Evolutionary conservation across 352 stramenopile species (phyloP).

Genomic region (Globisporangium apiculatum): DNA sequence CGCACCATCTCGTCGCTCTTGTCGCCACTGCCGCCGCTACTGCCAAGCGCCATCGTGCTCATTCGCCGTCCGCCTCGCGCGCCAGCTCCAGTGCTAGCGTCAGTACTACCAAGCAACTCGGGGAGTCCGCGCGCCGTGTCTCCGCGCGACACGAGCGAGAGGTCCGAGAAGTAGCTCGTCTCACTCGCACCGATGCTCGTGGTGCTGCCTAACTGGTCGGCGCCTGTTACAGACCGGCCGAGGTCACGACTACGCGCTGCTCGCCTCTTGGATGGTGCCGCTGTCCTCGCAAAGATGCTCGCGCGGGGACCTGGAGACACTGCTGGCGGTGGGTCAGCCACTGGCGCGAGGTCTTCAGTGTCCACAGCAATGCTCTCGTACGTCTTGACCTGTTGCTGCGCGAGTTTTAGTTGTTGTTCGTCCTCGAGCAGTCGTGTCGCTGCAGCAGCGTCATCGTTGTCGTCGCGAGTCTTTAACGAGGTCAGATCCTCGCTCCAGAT

Average conservation of each 20-base stretch:
- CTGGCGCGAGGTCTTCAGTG: slow-evolving; percentile 19
- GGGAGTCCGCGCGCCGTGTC: neutral
- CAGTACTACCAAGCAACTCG: slow-evolving; percentile 4
- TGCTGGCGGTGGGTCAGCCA: neutral
- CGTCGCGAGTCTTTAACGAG: neutral
- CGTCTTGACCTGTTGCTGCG: slow-evolving; percentile 12
- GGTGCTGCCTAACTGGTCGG: neutral
- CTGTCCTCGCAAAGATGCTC: slow-evolving; percentile 12
- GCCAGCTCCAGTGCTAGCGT: neutral
- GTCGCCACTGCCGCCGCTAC: neutral
- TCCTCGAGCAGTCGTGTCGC: neutral
- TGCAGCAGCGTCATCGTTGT: neutral
- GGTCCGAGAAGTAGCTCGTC: slow-evolving; percentile 12
- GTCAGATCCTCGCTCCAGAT: too few relatives aligned
- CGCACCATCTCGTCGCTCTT: slow-evolving; percentile 25
- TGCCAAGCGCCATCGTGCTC: neutral
- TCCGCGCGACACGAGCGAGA: neutral
- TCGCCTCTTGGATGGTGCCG: slow-evolving; percentile 1
- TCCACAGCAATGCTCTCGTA: slow-evolving; percentile 47
- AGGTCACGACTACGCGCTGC: neutral
- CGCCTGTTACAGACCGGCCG: neutral
- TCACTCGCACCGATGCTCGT: slow-evolving; percentile 9
- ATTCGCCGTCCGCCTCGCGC: neutral
- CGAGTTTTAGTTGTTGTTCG: neutral
- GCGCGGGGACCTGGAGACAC: slow-evolving; percentile 3